Evolutionary conservation across 2,329 filamentous ascomycete species (phyloP).

Genomic region (Alternaria hordeiaustralica): DNA sequence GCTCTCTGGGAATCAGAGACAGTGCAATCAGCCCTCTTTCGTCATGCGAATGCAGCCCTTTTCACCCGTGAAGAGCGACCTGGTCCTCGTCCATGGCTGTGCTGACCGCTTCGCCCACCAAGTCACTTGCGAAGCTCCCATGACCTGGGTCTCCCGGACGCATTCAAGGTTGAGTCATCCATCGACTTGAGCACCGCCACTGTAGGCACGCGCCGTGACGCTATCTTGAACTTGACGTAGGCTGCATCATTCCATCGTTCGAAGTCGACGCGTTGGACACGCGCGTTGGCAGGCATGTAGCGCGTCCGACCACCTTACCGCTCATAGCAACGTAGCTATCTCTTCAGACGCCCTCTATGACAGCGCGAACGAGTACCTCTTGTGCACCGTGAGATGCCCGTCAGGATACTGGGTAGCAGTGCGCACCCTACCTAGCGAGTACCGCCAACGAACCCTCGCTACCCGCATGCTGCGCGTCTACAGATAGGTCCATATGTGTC

Average conservation of each 20-base stretch:
- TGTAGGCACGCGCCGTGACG: background rate
- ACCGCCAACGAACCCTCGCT: background rate
- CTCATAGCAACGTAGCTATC: conserved; percentile 3
- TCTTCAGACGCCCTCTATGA: background rate
- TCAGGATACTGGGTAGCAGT: background rate
- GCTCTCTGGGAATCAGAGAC: conserved; percentile 16
- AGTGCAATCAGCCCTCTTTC: conserved; percentile 9
- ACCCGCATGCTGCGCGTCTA: background rate
- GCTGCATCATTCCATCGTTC: background rate
- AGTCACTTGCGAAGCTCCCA: conserved; percentile 41
- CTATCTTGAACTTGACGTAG: background rate
- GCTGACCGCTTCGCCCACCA: conserved; percentile 30
- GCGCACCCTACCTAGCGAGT: background rate
- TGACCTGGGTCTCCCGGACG: conserved; percentile 26
- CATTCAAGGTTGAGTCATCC: conserved; percentile 25
- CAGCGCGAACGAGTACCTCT: background rate
- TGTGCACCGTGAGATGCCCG: background rate
- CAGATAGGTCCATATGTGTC: background rate
- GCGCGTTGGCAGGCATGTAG: conserved; percentile 8
- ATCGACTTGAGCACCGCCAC: background rate
- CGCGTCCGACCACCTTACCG: background rate
- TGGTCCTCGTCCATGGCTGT: conserved; percentile 42
- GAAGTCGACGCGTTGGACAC: background rate
- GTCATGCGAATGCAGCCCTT: conserved; percentile 30
- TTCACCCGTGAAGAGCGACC: conserved; percentile 13